Base-by-base conservation (phyloP, 164 flowering plant genomes). In the Macadamia tetraphylla region DNA sequence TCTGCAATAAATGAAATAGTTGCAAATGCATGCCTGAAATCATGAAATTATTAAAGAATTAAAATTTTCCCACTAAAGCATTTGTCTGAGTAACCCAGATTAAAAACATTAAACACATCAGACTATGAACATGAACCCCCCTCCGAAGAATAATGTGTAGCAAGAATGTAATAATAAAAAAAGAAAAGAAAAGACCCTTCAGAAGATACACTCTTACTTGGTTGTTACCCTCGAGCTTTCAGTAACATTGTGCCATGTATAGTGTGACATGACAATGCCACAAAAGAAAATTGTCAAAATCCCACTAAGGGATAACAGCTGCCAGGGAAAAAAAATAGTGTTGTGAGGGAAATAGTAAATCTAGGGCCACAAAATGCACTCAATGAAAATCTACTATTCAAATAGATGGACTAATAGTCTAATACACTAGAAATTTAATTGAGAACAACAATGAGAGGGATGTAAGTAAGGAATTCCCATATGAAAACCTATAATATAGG, bases 251-350 rank as follows among this genome's bases (percentile, higher is more conserved):
- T 86, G 90, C 88, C 90, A 86, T 62, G 91, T 83, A 67, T 87
- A 85, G 71, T 87, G 91, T 13, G 91, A 85, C 91, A 87, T 85
- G 62, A 85, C 80, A 73, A 86, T 81, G 60, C 90, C 88, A 74
- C 84, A 84, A 73, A 84, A 86, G 83, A 85, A 86, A 65, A 85
- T 73, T 55, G 91, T 83, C 74, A 86, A 67, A 55, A 85, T 87
- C 63, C 87, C 91, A 69, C 88, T 87, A 12, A 87, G 81, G 72
- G 43, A 18, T 48, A 80, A 58, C 46, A 83, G 79, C 88, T 85
- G 88, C 73, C 51, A 49, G 58, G 62, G 58, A 30, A 35, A 53
- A 56, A 32, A 68, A 71, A 15, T 46, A 8, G 51, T 8, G 12
- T 46, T 46, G 51, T 46, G 3, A 46, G 13, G 51, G 40, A 35